phyloP scores from a whole-genome alignment of 768 basidiomycete species.

The Trametes cingulata region DNA sequence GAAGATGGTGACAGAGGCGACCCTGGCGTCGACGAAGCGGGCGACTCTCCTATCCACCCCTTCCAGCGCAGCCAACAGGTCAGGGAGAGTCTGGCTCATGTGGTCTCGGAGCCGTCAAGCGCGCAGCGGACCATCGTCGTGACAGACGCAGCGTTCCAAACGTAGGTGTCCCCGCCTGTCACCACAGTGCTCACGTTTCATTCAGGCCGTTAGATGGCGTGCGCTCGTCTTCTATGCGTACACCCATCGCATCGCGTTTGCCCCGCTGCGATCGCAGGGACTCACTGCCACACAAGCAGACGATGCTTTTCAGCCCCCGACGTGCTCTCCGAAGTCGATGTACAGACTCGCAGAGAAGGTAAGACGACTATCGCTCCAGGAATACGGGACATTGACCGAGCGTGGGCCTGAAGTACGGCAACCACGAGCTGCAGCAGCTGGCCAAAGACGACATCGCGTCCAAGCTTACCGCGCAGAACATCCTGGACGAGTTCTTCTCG shows the following conservation, averaged over 20 bases:
- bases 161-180: slow-evolving; percentile 7
- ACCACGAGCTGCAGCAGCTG: slow-evolving; percentile 16
- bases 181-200: not conserved
- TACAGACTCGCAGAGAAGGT: slow-evolving; percentile 27
- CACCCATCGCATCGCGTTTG: slow-evolving; percentile 19
- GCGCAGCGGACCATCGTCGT: slow-evolving; percentile 1
- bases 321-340: slow-evolving; percentile 30
- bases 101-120: not conserved
- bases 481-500: slow-evolving; percentile 27
- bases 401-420: slow-evolving; percentile 8
- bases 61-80: too few species aligned
- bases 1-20: too few species aligned
- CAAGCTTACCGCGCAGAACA: slow-evolving; percentile 22
- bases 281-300: not conserved
- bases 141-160: slow-evolving; percentile 19
- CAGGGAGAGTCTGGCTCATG: too few species aligned
- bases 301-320: not conserved
- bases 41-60: too few species aligned
- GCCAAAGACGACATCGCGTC: slow-evolving; percentile 21
- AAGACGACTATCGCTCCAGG: not conserved
- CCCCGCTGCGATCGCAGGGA: slow-evolving; percentile 18
- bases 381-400: not conserved
- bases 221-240: slow-evolving; percentile 25
- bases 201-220: slow-evolving; percentile 3
- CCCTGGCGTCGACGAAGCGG: too few species aligned